Evolutionary conservation across 1,284 basidiomycete genomes (phyloP), one percentile per base, ranked within the genome.

Genomic region (Austropuccinia psidii): DNA sequence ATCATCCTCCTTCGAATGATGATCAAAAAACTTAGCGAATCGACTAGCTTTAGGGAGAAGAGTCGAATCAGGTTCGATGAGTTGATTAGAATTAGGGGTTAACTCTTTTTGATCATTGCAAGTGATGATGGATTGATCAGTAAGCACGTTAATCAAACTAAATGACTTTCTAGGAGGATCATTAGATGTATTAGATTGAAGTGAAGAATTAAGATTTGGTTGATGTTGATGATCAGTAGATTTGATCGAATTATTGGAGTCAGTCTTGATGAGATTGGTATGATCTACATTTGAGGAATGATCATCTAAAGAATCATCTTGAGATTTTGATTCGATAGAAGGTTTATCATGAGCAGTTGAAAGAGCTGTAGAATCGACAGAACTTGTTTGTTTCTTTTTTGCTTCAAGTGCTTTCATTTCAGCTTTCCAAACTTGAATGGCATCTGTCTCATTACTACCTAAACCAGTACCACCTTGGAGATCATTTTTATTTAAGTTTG

Each of bases 1-100:
- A 3, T 37, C 50, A 37, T 50, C 11, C n/a, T 58, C 70, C 52
- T 73, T 41, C 41, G 52, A 64, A 33, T 72, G 57, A 8, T 72
- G 68, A 61, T 73, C 70, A 27, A 73, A 73, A 73, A 73, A 73
- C 45, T 73, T 73, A 1, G 70, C 70, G 45, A 73, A 73, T 19
- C 70, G 58, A 49, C 70, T 73, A 13, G 70, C 58, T 47, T 61
- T 19, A 24, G 70, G 58, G 13, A 47, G 49, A 21, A 45, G 37
- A 37, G 33, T 21, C 33, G 62, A 35, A 24, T 72, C 68, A 33
- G 55, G 41, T n/a, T 65, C 70, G 29, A 27, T 60, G 19, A 7
- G 4, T 27, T n/a, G 24, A 43, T 47, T 31, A 6, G 54, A 27
- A 33, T 11, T 31, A 21, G 43, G 24, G 8, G n/a, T n/a, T n/a